A percentile compares a stretch with the other conserved stretches of the same genome.
phyloP scores from a whole-genome alignment of 2,329 filamentous ascomycete genomes.

The Acephala macrosclerotiorum region DNA sequence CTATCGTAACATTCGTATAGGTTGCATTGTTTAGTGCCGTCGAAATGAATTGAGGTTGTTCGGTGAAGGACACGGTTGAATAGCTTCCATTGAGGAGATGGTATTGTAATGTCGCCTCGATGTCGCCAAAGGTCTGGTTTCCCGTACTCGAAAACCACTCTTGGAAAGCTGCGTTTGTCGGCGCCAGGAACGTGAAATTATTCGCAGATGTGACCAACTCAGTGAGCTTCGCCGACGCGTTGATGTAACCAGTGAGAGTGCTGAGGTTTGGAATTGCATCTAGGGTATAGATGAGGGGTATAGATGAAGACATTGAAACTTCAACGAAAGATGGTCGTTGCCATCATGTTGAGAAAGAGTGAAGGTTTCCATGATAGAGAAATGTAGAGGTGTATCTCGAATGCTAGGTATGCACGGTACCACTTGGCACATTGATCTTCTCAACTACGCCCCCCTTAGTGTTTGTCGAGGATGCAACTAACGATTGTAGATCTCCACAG shows the following conservation, averaged over 20 bases:
- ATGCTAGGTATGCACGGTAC: neutral
- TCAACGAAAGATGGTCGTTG: neutral
- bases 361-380: neutral
- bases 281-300: constrained; percentile 13
- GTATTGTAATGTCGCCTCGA: constrained; percentile 16
- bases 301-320: constrained; percentile 12
- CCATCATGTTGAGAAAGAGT: neutral
- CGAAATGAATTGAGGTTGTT: constrained; percentile 10
- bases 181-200: constrained; percentile 21
- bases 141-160: constrained; percentile 13
- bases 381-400: neutral
- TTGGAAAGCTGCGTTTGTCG: constrained; percentile 17
- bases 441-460: neutral
- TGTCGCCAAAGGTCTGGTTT: constrained; percentile 7
- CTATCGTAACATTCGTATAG: constrained; percentile 17
- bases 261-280: constrained; percentile 6
- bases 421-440: too few relatives aligned
- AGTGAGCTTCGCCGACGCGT: constrained; percentile 5
- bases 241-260: constrained; percentile 17
- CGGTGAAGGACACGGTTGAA: constrained; percentile 8
- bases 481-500: neutral
- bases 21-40: constrained; percentile 13
- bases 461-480: neutral
- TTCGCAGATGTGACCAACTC: constrained; percentile 1
- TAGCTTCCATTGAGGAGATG: constrained; percentile 20